Evolutionary conservation across 2,329 filamentous ascomycete species (phyloP), one percentile per base, ranked within the genome.

Genomic region (Aspergillus sp.): DNA sequence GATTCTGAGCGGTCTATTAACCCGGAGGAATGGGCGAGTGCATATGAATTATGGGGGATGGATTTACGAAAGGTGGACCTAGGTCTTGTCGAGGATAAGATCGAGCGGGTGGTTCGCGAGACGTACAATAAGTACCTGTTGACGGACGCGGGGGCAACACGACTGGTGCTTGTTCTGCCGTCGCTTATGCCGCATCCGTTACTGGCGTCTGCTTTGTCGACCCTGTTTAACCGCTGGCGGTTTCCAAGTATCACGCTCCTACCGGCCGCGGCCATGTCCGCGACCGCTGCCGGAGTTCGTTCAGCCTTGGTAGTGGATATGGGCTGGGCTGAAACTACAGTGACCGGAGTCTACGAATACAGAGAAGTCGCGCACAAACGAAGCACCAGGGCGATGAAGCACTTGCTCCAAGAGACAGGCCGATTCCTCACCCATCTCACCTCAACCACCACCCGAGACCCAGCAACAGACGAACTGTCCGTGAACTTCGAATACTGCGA

Each of bases 271-370:
- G 79, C 89, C 17, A 84, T 93, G 68, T 76, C 83, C 1, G 76
- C 85, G 5, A 80, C 90, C 3, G 86, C 85, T 6, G 90, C 90
- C 5, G 93, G 93, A 0, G 73, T 95, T 37, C 83, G 93, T 12
- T 88, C 88, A n/a, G 89, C 85, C 1, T 68, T 98, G 38, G 82
- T 97, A 0, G 76, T 98, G 33, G 90, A 98, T 61, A 78, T 98
- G 51, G 93, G 91, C 39, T 98, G 93, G 93, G 79, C 83, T 38
- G 93, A 97, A 67, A 95, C 90, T 0, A 79, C 85, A 0, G 81
- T 94, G 19, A 95, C 89, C 0, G 86, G 84, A 5, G 78, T 97
- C 5, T 97, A 90, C 62, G 93, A 98, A 69, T 95, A 90, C 65
- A 84, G 88, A 46, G 90, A 95, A 64, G 81, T 95, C 1, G 75